Base-by-base conservation (phyloP, 495 filamentous ascomycete genomes). In the Terfezia claveryi region DNA sequence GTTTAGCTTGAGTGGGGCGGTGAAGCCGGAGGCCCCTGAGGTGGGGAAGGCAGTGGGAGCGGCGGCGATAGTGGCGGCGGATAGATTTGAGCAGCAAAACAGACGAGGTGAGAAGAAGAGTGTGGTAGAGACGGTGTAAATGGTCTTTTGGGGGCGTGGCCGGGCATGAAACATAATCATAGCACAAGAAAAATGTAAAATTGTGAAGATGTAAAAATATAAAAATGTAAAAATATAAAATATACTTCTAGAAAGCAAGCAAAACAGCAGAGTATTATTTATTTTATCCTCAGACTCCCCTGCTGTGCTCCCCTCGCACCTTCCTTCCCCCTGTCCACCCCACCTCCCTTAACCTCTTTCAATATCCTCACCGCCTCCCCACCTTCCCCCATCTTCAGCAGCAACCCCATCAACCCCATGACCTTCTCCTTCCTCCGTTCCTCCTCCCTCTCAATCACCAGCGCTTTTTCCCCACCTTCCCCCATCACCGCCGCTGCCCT, bases 1-100 rank as follows among this genome's bases (percentile, higher is more conserved):
- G 4, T 83, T 98, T 73, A 81, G 77, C 62, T 68, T 98, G 63
- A 91, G 78, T 58, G 91, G 89, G 50, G 74, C 76, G 36, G 84
- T 91, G 69, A 76, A 67, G 54, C 23, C 27, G 17, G 17, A 20
- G 36, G 50, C n/a, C 2, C 16, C n/a, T 12, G 50, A 20, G 12
- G 27, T 20, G 50, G 5, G 2, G 12, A 32, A 51, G 50, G 50
- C 23, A 7, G 6, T 17, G 23, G 50, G 6, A 23, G 27, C n/a
- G 50, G n/a, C 11, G 17, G 49, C 20, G 20, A 2, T 20, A n/a
- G n/a, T n/a, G n/a, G n/a, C n/a, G n/a, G n/a, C n/a, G n/a, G n/a
- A 20, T 20, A 20, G 20, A 20, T 20, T 20, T 20, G 16, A 16
- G 38, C 2, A 2, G 1, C 0, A 20, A 20, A 20, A 20, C 2